Base-by-base conservation (phyloP, 1,139 yeast species). In the Lodderomyces orthopsilosis region DNA sequence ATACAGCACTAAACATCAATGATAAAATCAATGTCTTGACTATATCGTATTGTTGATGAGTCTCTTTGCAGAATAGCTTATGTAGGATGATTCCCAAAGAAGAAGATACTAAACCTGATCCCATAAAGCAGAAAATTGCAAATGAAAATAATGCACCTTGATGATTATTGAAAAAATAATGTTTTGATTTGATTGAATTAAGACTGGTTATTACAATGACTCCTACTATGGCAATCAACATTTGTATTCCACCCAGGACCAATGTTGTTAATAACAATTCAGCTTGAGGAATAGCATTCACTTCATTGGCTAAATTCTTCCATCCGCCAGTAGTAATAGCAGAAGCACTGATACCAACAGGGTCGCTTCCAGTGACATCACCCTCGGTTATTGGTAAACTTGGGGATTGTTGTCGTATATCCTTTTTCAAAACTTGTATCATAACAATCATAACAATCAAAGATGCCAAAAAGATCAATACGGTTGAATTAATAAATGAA, bases 171-270 rank as follows among this genome's bases (percentile, higher is more conserved):
- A 71, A 68, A 35, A 67, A 61, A 4, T 62, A 51, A 28, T 55
- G 57, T 26, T 58, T 53, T 1, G 66, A 48, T 8, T 56, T 50
- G 38, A 62, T 63, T 13, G 68, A 60, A 48, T 69, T 73, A 24
- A 83, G 63, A 7, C 85, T 77, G n/a, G 85, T 74, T 27, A 85
- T 64, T 2, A 74, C 56, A 13, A 83, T 68, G 0, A 85, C 82
- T 0, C 89, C 88, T 21, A 81, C 54, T 10, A 79, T 65, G 28
- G 89, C 83, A 48, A 84, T 78, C 37, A 81, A 64, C 42, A 84
- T 71, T 59, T 88, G 95, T 34, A 84, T 69, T 26, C 96, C 96
- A 43, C 87, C 75, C 0, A 94, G 80, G 7, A 83, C 77, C n/a
- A 84, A 55, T 0, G 84, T 63, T 2, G 85, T 71, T 46, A 88